phyloP scores from a whole-genome alignment of 2,329 filamentous ascomycete genomes.

The Verticillium klebahnii region DNA sequence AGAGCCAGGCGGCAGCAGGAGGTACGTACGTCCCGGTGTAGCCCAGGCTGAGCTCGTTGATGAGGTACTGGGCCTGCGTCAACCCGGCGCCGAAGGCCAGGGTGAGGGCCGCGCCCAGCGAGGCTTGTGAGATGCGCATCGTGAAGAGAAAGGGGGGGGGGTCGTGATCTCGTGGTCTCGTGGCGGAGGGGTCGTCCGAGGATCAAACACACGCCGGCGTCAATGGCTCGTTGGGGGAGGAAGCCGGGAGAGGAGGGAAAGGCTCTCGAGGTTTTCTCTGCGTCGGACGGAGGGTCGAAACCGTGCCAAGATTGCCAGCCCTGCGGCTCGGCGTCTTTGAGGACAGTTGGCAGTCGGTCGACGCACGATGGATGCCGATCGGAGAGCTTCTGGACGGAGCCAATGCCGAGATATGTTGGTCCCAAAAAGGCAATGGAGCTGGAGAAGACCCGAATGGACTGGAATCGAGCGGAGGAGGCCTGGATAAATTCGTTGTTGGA shows the following conservation, averaged over 20 bases:
- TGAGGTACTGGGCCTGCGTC: conserved; percentile 60
- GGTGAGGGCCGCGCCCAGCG: conserved; percentile 27
- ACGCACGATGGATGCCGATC: not conserved
- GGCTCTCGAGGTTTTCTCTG: not conserved
- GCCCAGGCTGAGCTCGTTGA: conserved; percentile 75
- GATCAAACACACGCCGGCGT: not conserved
- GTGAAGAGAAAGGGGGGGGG: conserved; percentile 15
- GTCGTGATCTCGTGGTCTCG: not conserved
- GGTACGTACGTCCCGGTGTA: conserved; percentile 55
- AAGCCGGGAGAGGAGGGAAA: not conserved
- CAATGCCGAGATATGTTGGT: not conserved
- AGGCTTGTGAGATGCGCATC: conserved; percentile 34
- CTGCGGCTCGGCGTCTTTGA: not conserved
- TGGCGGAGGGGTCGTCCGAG: not conserved
- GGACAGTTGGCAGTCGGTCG: not conserved
- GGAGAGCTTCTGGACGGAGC: not conserved
- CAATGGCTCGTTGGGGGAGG: not conserved
- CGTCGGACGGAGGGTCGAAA: not conserved
- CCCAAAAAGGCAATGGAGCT: not conserved
- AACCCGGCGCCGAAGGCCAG: conserved; percentile 40
- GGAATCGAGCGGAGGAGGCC: not conserved
- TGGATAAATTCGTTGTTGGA: not conserved
- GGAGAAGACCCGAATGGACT: not conserved
- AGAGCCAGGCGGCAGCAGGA: not conserved
- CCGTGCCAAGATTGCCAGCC: not conserved